Base-by-base conservation (phyloP, 1,284 basidiomycete genomes). In the Phellopilus nigrolimitatus region DNA sequence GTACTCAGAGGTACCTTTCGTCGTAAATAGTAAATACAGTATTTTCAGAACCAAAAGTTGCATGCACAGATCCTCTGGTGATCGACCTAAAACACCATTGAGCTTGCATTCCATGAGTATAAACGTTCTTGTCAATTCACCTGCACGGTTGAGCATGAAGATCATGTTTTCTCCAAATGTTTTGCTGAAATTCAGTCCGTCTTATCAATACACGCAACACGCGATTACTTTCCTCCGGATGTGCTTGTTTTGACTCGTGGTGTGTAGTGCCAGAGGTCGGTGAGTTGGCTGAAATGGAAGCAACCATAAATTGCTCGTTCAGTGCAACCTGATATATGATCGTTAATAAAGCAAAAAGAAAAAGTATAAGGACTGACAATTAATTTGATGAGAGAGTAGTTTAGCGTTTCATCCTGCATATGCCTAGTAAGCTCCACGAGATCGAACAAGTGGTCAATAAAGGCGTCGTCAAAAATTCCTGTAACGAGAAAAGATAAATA, bases 251-350 rank as follows among this genome's bases (percentile, higher is more conserved):
- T 24, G 53, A 53, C 25, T 52, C 56, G 52, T 63, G 59, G 50
- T 55, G 40, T 21, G 57, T 59, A 50, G 60, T 47, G n/a, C 24
- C 59, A 48, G 52, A 54, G 33, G 50, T 47, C 47, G 43, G 55
- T 53, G 42, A 44, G 15, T 46, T 58, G 49, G 63, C 66, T 42
- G 67, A 69, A 44, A 79, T 58, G 13, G 71, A 73, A 1, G 81
- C 84, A 7, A 98, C 92, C 95, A 99, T 98, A 70, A 97, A 98
- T 67, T 99, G 95, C 68, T 99, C 95, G 64, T 98, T 98, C 34
- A 99, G 75, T 0, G 95, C 89, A 36, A 92, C 83, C 90, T 92
- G 55, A 39, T 54, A 37, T 47, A n/a, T 24, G 22, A 25, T 28
- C 12, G 33, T 24, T n/a, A 31, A 22, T 6, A 51, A 22, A 38